phyloP scores from a whole-genome alignment of 345 rosid species.

The Hibiscus trionum region DNA sequence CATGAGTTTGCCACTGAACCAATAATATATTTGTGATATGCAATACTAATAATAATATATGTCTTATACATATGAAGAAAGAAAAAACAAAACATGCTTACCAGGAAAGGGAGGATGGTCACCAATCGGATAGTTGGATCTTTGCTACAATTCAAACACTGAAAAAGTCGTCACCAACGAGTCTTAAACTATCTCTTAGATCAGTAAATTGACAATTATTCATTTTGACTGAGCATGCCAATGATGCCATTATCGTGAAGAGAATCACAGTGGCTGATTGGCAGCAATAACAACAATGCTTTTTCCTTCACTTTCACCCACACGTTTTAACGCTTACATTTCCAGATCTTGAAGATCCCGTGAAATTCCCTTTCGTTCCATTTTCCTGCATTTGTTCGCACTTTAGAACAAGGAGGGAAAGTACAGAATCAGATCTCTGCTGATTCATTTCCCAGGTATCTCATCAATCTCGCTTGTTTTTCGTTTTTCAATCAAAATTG shows the following conservation, averaged over 20 bases:
- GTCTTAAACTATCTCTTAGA: constrained; percentile 78
- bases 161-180: constrained; percentile 75
- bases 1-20: no score
- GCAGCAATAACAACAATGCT: no score
- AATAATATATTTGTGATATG: no score
- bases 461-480: neutral
- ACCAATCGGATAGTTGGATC: constrained; percentile 49
- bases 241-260: neutral
- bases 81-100: neutral
- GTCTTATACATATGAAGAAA: no score
- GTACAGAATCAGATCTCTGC: neutral
- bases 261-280: neutral
- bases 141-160: constrained; percentile 35
- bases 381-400: neutral
- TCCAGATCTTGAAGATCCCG: neutral
- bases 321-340: neutral
- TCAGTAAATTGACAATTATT: constrained; percentile 35
- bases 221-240: constrained; percentile 8
- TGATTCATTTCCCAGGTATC: neutral
- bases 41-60: no score
- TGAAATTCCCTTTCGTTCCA: neutral
- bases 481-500: neutral
- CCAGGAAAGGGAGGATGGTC: constrained; percentile 48
- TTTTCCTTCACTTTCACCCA: neutral
- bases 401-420: neutral